phyloP scores from a whole-genome alignment of 2,329 filamentous ascomycete species.

The Monilinia fructicola region DNA sequence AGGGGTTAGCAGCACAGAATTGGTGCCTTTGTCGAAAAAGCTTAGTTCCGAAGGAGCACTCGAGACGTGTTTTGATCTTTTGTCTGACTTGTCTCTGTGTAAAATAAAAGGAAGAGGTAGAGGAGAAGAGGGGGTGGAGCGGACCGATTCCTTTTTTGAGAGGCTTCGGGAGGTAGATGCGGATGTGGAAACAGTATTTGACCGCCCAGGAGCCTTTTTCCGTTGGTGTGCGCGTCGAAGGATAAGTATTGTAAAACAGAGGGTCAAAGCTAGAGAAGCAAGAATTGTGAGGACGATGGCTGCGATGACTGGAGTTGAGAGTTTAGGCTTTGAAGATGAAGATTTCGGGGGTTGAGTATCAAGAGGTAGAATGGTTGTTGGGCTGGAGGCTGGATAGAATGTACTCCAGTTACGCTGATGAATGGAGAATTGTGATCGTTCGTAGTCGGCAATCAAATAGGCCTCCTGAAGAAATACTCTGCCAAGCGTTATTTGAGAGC shows the following conservation, averaged over 20 bases:
- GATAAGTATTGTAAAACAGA: constrained; percentile 12
- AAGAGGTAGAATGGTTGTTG: constrained; percentile 29
- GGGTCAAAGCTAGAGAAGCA: constrained; percentile 17
- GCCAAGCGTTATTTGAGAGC: constrained; percentile 43
- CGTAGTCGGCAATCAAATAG: constrained; percentile 43
- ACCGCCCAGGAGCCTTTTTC: not conserved
- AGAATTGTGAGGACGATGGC: constrained; percentile 19
- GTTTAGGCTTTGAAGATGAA: constrained; percentile 1
- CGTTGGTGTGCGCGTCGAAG: constrained; percentile 1
- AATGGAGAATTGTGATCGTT: constrained; percentile 45
- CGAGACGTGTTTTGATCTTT: constrained; percentile 11
- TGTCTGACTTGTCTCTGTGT: constrained; percentile 7
- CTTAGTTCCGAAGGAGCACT: constrained; percentile 13
- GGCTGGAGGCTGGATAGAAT: constrained; percentile 26
- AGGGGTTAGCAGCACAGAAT: constrained; percentile 19
- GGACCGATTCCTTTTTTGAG: constrained; percentile 1
- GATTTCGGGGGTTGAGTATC: not conserved
- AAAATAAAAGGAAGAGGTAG: constrained; percentile 7
- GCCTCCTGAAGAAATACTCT: constrained; percentile 46
- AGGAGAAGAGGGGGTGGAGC: constrained; percentile 5
- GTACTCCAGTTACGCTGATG: constrained; percentile 35
- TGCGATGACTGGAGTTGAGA: not conserved
- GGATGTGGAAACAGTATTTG: constrained; percentile 5
- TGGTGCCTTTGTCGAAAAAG: constrained; percentile 22
- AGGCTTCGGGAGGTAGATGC: constrained; percentile 16